Conservation (phyloP, 306 rosid genomes). For the Fragaria nilgerrensis region DNA sequence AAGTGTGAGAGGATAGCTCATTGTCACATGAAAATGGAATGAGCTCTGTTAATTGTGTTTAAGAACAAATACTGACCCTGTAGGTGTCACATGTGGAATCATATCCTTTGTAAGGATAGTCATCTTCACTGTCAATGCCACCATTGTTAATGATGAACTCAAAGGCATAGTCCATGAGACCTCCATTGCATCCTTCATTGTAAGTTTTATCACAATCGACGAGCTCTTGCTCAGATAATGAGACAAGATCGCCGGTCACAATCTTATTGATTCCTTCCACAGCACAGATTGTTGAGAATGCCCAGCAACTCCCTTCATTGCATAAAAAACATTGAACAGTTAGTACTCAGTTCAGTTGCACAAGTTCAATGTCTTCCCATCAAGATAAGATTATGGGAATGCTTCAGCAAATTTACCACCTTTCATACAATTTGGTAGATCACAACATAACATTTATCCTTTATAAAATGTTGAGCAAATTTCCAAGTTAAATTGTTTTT, state of each 20-base stretch:
- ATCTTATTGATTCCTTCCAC: constrained; percentile 86
- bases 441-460: neutral
- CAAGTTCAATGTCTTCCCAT: neutral
- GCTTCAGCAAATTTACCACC: neutral
- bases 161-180: constrained; percentile 71
- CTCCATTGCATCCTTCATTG: constrained; percentile 82
- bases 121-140: constrained; percentile 78
- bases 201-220: constrained; percentile 72
- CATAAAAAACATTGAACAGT: neutral
- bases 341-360: neutral
- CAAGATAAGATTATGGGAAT: neutral
- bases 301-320: constrained; percentile 89
- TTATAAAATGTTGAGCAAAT: neutral
- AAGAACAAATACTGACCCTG: constrained; percentile 44
- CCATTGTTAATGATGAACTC: constrained; percentile 78
- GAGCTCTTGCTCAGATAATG: constrained; percentile 86
- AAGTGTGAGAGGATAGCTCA: neutral
- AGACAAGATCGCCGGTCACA: constrained; percentile 68
- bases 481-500: neutral
- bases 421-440: too few relatives aligned
- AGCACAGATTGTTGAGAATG: constrained; percentile 64
- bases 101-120: constrained; percentile 64
- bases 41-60: neutral
- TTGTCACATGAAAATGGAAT: neutral
- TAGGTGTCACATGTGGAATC: constrained; percentile 58